Evolutionary conservation across 1,284 basidiomycete species (phyloP).

Genomic region (Porogramme epimiltina): DNA sequence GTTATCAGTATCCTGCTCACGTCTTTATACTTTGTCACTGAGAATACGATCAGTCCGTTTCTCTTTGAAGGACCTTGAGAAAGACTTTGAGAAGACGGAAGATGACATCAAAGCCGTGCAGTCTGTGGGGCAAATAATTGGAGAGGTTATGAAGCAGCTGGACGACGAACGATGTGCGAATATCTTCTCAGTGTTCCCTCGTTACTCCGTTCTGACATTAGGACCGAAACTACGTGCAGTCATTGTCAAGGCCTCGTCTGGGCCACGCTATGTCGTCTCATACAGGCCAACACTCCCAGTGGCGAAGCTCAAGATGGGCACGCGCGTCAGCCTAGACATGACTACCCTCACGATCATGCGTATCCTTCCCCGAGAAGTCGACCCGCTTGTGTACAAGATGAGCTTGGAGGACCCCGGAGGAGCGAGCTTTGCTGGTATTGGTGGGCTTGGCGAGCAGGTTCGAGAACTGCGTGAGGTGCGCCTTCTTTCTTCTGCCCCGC

Average conservation of each 20-base stretch:
- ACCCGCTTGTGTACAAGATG: slow-evolving; percentile 99
- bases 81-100: slow-evolving; percentile 94
- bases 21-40: background rate
- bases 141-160: slow-evolving; percentile 98
- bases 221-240: too few species aligned
- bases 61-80: slow-evolving; percentile 85
- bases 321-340: slow-evolving; percentile 98
- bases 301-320: slow-evolving; percentile 91
- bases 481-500: background rate
- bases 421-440: slow-evolving; percentile 96
- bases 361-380: slow-evolving; percentile 96
- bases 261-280: slow-evolving; percentile 99
- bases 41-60: slow-evolving; percentile 43
- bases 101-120: slow-evolving; percentile 99
- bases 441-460: slow-evolving; percentile 95
- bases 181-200: background rate
- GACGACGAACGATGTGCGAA: slow-evolving; percentile 95
- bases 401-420: slow-evolving; percentile 97
- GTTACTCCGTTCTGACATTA: too few species aligned
- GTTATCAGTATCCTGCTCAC: background rate
- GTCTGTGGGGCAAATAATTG: slow-evolving; percentile 98
- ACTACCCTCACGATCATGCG: slow-evolving; percentile 99
- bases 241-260: slow-evolving; percentile 98
- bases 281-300: slow-evolving; percentile 93
- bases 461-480: slow-evolving; percentile 90